A percentile compares a stretch with the other conserved stretches of the same genome.
phyloP scores from a whole-genome alignment of 352 stramenopile genomes.

The Globisporangium camurandrum region DNA sequence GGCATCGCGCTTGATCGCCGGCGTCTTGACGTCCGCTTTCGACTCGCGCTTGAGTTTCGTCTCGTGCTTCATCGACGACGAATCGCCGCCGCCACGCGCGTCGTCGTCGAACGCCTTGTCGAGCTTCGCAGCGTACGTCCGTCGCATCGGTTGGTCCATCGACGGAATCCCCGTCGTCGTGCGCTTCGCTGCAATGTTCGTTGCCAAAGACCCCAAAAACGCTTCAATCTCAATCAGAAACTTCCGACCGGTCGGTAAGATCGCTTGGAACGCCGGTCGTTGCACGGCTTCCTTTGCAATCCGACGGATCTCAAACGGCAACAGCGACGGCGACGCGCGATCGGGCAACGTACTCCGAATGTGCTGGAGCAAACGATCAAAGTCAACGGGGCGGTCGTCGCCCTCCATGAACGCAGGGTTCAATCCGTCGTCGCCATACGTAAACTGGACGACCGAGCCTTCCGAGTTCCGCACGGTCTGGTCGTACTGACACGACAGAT shows the following conservation, averaged over 20 bases:
- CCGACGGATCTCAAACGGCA: slow-evolving; percentile 76
- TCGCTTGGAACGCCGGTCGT: slow-evolving; percentile 65
- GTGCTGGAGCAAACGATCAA: slow-evolving; percentile 89
- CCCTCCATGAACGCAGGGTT: slow-evolving; percentile 99
- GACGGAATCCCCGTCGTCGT: slow-evolving; percentile 46
- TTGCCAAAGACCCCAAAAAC: slow-evolving; percentile 66
- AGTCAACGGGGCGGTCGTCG: slow-evolving; percentile 89
- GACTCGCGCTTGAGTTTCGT: slow-evolving; percentile 94
- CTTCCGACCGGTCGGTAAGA: slow-evolving; percentile 78
- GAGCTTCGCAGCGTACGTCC: slow-evolving; percentile 59
- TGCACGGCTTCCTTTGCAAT: slow-evolving; percentile 84
- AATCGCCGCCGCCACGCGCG: slow-evolving; percentile 94
- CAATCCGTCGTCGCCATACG: slow-evolving; percentile 98
- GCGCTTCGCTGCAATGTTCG: slow-evolving; percentile 48
- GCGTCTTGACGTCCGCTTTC: slow-evolving; percentile 96
- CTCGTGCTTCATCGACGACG: slow-evolving; percentile 94
- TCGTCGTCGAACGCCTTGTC: slow-evolving; percentile 86
- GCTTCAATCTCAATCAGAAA: slow-evolving; percentile 88
- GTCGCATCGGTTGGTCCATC: slow-evolving; percentile 53
- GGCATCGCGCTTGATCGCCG: slow-evolving; percentile 39
- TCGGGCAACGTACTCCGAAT: slow-evolving; percentile 74
- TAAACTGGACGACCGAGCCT: slow-evolving; percentile 81
- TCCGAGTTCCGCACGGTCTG: slow-evolving; percentile 95
- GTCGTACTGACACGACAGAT: slow-evolving; percentile 98
- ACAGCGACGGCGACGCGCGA: slow-evolving; percentile 53